Evolutionary conservation across 1,284 basidiomycete species (phyloP).

Genomic region (Wolfiporia cocos): DNA sequence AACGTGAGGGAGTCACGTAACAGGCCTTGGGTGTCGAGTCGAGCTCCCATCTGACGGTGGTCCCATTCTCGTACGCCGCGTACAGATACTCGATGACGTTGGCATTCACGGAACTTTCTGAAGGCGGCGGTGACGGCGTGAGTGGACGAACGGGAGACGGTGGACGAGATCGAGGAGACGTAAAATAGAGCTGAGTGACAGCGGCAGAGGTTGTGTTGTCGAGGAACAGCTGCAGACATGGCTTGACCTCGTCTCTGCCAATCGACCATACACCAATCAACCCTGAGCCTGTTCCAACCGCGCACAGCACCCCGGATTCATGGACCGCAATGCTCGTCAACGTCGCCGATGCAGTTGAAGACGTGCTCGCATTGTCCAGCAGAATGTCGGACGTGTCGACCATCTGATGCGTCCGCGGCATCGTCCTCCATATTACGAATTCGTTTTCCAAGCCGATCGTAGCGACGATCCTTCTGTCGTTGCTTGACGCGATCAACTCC

Average conservation of each 20-base stretch:
- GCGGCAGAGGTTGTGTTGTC: constrained; percentile 37
- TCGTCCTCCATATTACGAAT: constrained; percentile 58
- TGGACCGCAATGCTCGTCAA: constrained; percentile 58
- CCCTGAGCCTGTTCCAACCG: constrained; percentile 61
- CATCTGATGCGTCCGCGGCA: constrained; percentile 35
- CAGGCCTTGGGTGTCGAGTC: constrained; percentile 28
- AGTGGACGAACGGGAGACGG: constrained; percentile 26
- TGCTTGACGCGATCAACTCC: constrained; percentile 70
- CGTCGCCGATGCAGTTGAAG: constrained; percentile 37
- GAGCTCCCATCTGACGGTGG: constrained; percentile 49
- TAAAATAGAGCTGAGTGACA: constrained; percentile 46
- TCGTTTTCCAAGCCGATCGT: constrained; percentile 79
- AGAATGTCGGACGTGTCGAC: constrained; percentile 49
- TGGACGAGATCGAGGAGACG: constrained; percentile 6
- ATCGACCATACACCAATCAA: constrained; percentile 52
- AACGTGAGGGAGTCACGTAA: constrained; percentile 39
- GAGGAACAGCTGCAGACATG: constrained; percentile 39
- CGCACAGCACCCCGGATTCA: constrained; percentile 48
- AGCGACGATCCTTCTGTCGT: constrained; percentile 55
- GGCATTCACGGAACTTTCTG: not conserved
- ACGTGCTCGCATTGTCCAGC: constrained; percentile 40
- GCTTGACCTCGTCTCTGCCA: constrained; percentile 31
- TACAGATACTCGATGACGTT: constrained; percentile 32
- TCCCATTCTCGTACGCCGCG: constrained; percentile 53
- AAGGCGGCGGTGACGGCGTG: constrained; percentile 20